Conservation (phyloP, 805 yeast species). For the Maudiozyma barnettii region DNA sequence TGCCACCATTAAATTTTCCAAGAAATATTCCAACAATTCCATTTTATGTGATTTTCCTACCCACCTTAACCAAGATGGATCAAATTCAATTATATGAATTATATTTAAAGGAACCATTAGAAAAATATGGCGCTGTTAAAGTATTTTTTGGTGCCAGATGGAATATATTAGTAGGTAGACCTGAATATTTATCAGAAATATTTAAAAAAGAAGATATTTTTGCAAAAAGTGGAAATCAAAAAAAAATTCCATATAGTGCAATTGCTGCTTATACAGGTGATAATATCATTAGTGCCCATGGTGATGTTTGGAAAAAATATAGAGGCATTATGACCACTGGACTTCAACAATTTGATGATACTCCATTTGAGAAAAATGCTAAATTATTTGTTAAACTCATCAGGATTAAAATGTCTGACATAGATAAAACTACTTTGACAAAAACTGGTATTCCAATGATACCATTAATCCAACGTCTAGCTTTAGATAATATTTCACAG, state of each 20-base stretch:
- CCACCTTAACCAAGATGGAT: conserved; percentile 36
- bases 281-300: conserved; percentile 51
- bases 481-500: conserved; percentile 42
- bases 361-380: conserved; percentile 34
- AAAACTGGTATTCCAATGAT: conserved; percentile 16
- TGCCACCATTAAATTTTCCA: conserved; percentile 47
- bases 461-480: conserved; percentile 38
- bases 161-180: conserved; percentile 46
- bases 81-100: conserved; percentile 38
- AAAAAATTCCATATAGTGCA: conserved; percentile 47
- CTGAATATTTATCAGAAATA: conserved; percentile 37
- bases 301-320: conserved; percentile 41
- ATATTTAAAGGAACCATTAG: conserved; percentile 37
- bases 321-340: conserved; percentile 38
- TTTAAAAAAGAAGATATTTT: conserved; percentile 41
- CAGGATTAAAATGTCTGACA: conserved; percentile 2
- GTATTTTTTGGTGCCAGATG: conserved; percentile 52
- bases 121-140: conserved; percentile 48
- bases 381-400: conserved; percentile 26
- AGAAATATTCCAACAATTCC: conserved; percentile 51
- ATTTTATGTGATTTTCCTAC: conserved; percentile 45
- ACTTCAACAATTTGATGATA: conserved; percentile 39
- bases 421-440: not conserved
- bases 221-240: conserved; percentile 52
- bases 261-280: conserved; percentile 50